Base-by-base conservation (phyloP, 345 rosid genomes). In the Eucalyptus decipiens region DNA sequence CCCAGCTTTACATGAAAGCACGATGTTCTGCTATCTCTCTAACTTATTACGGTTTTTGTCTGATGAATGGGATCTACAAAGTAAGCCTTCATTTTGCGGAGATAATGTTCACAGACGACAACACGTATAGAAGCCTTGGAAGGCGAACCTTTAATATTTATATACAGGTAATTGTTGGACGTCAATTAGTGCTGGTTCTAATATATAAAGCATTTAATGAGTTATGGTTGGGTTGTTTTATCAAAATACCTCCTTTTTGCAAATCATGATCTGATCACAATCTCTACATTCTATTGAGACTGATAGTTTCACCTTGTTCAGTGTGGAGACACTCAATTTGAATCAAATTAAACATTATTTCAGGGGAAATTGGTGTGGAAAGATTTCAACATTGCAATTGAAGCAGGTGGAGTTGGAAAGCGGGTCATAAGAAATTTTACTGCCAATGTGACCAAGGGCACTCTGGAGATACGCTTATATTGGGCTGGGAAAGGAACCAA, bases 61-160 rank as follows among this genome's bases (percentile, higher is more conserved):
- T 94, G 62, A 83, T 89, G 50, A 90, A 91, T 90, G 95, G 93
- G 80, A 91, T 47, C 89, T 94, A 95, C 90, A 80, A 92, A 0
- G 95, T 97, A 58, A 95, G 90, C 89, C 99, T 97, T 88, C 97
- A 97, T 90, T 97, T 97, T 87, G 96, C 96, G 34, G 98, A 97
- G 92, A 95, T 94, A 34, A 87, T 90, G 92, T 94, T 95, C 93
- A 90, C 54, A 5, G 80, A 86, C 45, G 91, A 92, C 69, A 69
- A 89, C 45, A 89, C 90, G 5, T 94, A 86, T 86, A 12, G 0
- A 21, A 95, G 92, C 90, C 89, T 94, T n/a, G 98, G 99, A 47
- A 94, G 93, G 91, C 92, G 97, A 48, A 86, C 91, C 50, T 97
- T 96, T 62, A 94, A 96, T 92, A 91, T 96, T 87, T 95, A 94